phyloP scores from a whole-genome alignment of 306 rosid genomes.

The Abrus precatorius region DNA sequence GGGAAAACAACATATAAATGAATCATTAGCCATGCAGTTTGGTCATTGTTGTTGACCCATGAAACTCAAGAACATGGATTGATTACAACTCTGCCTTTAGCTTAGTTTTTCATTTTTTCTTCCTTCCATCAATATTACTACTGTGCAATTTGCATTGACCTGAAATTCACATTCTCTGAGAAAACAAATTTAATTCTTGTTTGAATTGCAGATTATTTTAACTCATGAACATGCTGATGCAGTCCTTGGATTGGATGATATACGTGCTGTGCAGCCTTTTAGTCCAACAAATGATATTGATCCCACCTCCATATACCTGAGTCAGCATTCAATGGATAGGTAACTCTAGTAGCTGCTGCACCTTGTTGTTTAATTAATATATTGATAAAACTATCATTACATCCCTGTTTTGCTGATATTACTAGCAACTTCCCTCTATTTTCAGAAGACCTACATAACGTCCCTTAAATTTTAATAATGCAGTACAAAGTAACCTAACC shows the following conservation, averaged over 20 bases:
- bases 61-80: conserved; percentile 19
- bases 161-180: conserved; percentile 29
- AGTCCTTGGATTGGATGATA: conserved; percentile 97
- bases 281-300: conserved; percentile 88
- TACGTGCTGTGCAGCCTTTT: conserved; percentile 87
- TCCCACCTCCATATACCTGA: conserved; percentile 84
- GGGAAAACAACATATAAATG: neutral
- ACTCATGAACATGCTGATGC: conserved; percentile 99
- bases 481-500: conserved; percentile 12
- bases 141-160: neutral
- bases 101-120: neutral
- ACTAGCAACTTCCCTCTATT: conserved; percentile 15
- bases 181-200: conserved; percentile 30
- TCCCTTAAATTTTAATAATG: neutral
- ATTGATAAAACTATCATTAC: neutral
- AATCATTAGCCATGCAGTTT: conserved; percentile 22
- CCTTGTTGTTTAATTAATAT: conserved; percentile 9
- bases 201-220: conserved; percentile 82
- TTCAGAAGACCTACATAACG: neutral
- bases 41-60: conserved; percentile 20
- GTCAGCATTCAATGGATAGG: conserved; percentile 92
- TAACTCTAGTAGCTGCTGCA: conserved; percentile 44
- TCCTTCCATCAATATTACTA: conserved; percentile 36
- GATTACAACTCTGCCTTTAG: conserved; percentile 18
- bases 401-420: conserved; percentile 20